These are phyloP conservation scores for Aphanoascus verrucosus DNA, from an alignment of 2,329 filamentous ascomycete species.

Conservation along the genomic window DNA sequence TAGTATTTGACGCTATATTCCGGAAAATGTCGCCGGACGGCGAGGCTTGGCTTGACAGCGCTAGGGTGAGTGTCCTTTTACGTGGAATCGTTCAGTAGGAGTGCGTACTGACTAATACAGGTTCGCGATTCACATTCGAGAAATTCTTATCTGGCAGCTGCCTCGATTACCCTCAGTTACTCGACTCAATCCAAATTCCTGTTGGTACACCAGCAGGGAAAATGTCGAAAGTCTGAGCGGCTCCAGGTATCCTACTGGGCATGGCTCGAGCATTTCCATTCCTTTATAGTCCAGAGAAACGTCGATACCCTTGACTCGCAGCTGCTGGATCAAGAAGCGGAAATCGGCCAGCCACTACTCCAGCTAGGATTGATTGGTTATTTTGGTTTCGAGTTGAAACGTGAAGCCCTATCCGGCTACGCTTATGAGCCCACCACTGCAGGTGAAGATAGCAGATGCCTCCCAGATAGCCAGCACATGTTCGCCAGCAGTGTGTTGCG, in stretches of 20 bases:
- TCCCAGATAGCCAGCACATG: slow-evolving; percentile 14
- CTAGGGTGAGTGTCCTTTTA: slow-evolving; percentile 8
- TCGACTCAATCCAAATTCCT: slow-evolving; percentile 9
- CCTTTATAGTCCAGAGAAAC: slow-evolving; percentile 9
- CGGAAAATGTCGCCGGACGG: slow-evolving; percentile 14
- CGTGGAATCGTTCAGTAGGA: background rate
- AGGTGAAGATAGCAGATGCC: background rate
- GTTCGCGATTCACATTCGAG: slow-evolving; percentile 15
- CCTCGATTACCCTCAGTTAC: slow-evolving; percentile 11
- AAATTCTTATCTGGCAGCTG: slow-evolving; percentile 14
- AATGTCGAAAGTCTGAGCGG: slow-evolving; percentile 4
- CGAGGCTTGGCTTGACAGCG: slow-evolving; percentile 15
- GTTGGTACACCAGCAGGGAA: slow-evolving; percentile 12
- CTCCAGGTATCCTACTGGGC: slow-evolving; percentile 12
- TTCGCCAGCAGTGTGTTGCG: slow-evolving; percentile 12
- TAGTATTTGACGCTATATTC: slow-evolving; percentile 11
- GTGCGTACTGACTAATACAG: slow-evolving; percentile 7
- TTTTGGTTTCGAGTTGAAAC: slow-evolving; percentile 15
- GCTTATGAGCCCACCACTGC: background rate
- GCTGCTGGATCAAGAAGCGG: slow-evolving; percentile 10
- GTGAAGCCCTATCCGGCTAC: slow-evolving; percentile 15
- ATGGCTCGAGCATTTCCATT: slow-evolving; percentile 15
- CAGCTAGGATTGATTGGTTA: slow-evolving; percentile 15
- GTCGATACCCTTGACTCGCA: slow-evolving; percentile 9
- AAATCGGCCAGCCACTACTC: slow-evolving; percentile 14